Conservation (phyloP, 306 rosid genomes). For the Cyamopsis tetragonoloba region DNA sequence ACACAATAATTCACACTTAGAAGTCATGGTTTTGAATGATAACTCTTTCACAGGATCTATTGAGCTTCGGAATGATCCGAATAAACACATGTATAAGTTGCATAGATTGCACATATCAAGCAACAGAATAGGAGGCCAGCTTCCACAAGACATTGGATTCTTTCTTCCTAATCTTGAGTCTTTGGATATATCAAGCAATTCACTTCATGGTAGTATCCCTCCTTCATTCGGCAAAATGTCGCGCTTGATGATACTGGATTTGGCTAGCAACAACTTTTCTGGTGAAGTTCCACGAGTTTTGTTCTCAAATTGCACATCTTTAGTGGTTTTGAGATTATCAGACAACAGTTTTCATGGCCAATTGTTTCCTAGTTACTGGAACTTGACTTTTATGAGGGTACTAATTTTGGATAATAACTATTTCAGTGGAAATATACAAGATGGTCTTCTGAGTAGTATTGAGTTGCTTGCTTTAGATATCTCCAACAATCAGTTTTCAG, state of each 20-base stretch:
- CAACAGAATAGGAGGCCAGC: conserved; percentile 8
- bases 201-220: conserved; percentile 12
- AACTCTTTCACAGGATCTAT: conserved; percentile 6
- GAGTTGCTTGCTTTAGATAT: too few relatives aligned
- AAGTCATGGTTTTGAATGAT: neutral
- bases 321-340: neutral
- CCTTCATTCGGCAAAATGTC: neutral
- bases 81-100: neutral
- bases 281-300: neutral
- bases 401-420: neutral
- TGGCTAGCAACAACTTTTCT: neutral
- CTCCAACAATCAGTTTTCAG: neutral
- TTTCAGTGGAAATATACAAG: neutral
- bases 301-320: neutral
- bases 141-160: neutral
- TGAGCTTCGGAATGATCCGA: neutral
- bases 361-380: neutral
- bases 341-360: neutral
- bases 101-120: neutral
- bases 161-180: neutral
- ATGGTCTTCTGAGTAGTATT: neutral
- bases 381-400: neutral
- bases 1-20: conserved; percentile 21
- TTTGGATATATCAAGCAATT: conserved; percentile 16
- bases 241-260: neutral